These are phyloP conservation scores for Populus davidiana DNA, from an alignment of 345 rosid genomes.

Conservation along the genomic window DNA sequence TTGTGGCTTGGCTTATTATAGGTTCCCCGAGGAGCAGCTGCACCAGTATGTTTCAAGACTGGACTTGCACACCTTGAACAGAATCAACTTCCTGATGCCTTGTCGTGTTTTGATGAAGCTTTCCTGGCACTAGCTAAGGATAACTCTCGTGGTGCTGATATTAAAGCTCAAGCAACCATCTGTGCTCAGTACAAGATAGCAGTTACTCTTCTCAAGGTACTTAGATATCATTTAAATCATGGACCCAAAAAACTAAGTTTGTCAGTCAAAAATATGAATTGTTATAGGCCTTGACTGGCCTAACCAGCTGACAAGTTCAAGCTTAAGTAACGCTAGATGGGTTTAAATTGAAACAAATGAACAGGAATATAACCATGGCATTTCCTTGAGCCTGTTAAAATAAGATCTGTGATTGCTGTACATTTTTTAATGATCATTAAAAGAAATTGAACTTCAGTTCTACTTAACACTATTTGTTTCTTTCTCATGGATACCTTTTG, in stretches of 20 bases:
- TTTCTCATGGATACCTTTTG: background rate
- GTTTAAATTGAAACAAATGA: background rate
- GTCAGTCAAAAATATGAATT: background rate
- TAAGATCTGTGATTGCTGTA: background rate
- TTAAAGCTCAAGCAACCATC: slow-evolving; percentile 95
- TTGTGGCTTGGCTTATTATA: slow-evolving; percentile 22
- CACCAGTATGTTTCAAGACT: slow-evolving; percentile 84
- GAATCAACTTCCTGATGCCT: slow-evolving; percentile 95
- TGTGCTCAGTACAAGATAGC: slow-evolving; percentile 98
- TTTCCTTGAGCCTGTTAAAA: background rate
- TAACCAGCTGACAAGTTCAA: background rate
- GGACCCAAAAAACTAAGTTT: slow-evolving; percentile 1
- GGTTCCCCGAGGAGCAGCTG: slow-evolving; percentile 97
- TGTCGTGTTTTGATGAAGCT: slow-evolving; percentile 94
- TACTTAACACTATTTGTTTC: background rate
- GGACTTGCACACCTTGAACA: slow-evolving; percentile 98
- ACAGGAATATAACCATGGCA: background rate
- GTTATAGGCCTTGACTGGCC: background rate
- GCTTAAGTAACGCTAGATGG: background rate
- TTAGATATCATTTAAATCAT: background rate
- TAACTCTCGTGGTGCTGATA: slow-evolving; percentile 90
- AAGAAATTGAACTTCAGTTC: background rate
- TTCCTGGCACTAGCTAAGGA: slow-evolving; percentile 97
- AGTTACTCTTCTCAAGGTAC: slow-evolving; percentile 84
- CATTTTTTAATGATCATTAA: background rate